Base-by-base conservation (phyloP, 768 basidiomycete species). In the Lactarius indigo region DNA sequence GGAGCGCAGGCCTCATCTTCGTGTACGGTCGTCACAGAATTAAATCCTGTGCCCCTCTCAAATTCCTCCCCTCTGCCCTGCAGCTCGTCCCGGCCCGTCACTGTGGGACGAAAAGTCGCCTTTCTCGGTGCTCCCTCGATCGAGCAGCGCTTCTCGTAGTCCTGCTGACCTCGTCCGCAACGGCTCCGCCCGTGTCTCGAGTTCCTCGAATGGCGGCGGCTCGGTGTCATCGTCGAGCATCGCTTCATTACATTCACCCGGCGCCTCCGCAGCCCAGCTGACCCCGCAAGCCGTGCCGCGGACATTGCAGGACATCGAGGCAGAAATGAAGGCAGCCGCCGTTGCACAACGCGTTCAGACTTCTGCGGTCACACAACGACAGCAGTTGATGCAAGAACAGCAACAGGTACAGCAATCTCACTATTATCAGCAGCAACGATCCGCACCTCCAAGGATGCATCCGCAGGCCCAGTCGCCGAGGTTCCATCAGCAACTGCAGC, bases 21-120 rank as follows among this genome's bases (percentile, higher is more conserved):
- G 50, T 72, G 77, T 78, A 77, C 68, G 76, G 72, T 70, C 62
- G 65, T 69, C 65, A 56, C 61, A 69, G 63, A 65, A 59, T 65
- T 69, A 67, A 17, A 64, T 64, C 59, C 33, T 71, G 63, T 72
- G 61, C 64, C 64, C 58, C 58, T 74, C 75, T 77, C 69, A 78
- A 72, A 42, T 56, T 64, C 68, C 59, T 73, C 57, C 61, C 56
- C 70, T 73, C 75, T 80, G 79, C 77, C 70, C 78, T 69, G 73
- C 80, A 59, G 75, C 76, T 59, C 74, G 82, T 47, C 86, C 87
- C 23, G 79, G 89, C 42, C 89, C 91, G 71, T 84, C 90, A 17
- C 86, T 92, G 72, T 93, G 91, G 91, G 87, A 90, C 61, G 88
- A 92, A 79, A 89, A 84, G 74, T 91, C 90, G 13, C 84, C 85